Percentiles rank a stretch among this genome's conserved stretches.
Evolutionary conservation across 2,329 filamentous ascomycete genomes (phyloP).

Genomic region (Diaporthe amygdali): DNA sequence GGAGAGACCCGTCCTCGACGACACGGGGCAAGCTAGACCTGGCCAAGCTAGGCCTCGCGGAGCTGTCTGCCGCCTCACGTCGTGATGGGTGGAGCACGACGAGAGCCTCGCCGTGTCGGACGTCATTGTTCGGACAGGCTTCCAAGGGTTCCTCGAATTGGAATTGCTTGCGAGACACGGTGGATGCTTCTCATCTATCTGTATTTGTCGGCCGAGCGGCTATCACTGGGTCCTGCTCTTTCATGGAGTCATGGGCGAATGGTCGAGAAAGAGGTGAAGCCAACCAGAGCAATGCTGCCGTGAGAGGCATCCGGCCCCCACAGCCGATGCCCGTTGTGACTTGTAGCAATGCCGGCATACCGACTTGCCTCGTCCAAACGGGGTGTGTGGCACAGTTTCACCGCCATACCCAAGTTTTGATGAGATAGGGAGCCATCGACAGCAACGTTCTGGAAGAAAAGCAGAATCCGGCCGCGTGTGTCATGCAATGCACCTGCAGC

Average conservation of each 20-base stretch:
- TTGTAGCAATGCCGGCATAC: not conserved
- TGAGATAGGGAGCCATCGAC: not conserved
- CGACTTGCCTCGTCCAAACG: not conserved
- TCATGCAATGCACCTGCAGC: not conserved
- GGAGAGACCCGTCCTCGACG: not conserved
- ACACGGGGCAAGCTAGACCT: not conserved
- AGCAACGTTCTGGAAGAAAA: not conserved
- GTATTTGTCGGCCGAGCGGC: not conserved
- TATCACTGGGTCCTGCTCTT: not conserved
- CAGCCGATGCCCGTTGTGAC: not conserved
- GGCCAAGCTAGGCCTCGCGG: constrained; percentile 2
- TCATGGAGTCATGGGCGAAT: too few relatives aligned
- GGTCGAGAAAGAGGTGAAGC: too few relatives aligned
- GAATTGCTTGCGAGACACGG: not conserved
- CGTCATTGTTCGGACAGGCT: not conserved
- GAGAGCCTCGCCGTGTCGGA: not conserved
- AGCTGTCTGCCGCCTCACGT: not conserved
- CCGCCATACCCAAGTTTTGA: not conserved
- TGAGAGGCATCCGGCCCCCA: not conserved
- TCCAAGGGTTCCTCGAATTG: not conserved
- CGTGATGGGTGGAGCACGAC: not conserved
- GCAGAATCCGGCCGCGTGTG: not conserved
- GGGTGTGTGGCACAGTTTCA: constrained; percentile 4
- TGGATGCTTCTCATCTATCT: not conserved
- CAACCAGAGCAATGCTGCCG: not conserved